Percentiles rank a stretch among this genome's conserved stretches.
Evolutionary conservation across 2,329 filamentous ascomycete genomes (phyloP).

Genomic region (Calonectria henricotiae): DNA sequence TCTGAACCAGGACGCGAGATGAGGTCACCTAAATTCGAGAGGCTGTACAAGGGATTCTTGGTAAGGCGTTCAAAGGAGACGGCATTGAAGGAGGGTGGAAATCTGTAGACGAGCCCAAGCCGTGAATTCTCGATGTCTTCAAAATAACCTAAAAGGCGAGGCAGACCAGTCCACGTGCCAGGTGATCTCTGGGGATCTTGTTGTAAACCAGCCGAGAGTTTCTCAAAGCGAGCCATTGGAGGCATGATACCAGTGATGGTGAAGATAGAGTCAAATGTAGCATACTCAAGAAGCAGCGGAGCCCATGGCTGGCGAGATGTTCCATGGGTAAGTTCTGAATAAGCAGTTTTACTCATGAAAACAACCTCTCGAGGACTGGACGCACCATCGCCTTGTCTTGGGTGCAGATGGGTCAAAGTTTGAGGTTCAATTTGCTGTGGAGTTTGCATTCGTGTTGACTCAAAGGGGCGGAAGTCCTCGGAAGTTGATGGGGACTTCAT

Average conservation of each 20-base stretch:
- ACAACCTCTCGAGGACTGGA: conserved; percentile 65
- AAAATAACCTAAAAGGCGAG: conserved; percentile 79
- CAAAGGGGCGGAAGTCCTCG: conserved; percentile 69
- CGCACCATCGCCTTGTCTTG: conserved; percentile 59
- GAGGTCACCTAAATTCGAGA: conserved; percentile 71
- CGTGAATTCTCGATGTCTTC: conserved; percentile 81
- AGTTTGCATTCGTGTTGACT: conserved; percentile 74
- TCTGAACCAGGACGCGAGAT: conserved; percentile 70
- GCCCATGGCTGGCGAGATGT: conserved; percentile 64
- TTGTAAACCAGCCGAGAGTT: conserved; percentile 73
- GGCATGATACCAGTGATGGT: conserved; percentile 76
- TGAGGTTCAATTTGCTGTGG: conserved; percentile 74
- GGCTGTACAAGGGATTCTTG: conserved; percentile 66
- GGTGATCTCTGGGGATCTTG: conserved; percentile 68
- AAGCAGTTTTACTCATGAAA: conserved; percentile 68
- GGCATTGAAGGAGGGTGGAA: conserved; percentile 77
- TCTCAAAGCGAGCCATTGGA: conserved; percentile 77
- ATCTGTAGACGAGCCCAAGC: conserved; percentile 82
- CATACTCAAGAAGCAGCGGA: conserved; percentile 81
- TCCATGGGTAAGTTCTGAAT: conserved; percentile 64
- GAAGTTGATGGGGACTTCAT: conserved; percentile 58
- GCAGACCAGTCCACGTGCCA: conserved; percentile 74
- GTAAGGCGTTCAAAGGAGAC: conserved; percentile 70
- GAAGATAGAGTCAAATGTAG: conserved; percentile 75
- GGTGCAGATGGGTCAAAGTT: conserved; percentile 67